Evolutionary conservation across 768 basidiomycete species (phyloP), one percentile per base, ranked within the genome.

Genomic region (Gelatoporia subvermispora): DNA sequence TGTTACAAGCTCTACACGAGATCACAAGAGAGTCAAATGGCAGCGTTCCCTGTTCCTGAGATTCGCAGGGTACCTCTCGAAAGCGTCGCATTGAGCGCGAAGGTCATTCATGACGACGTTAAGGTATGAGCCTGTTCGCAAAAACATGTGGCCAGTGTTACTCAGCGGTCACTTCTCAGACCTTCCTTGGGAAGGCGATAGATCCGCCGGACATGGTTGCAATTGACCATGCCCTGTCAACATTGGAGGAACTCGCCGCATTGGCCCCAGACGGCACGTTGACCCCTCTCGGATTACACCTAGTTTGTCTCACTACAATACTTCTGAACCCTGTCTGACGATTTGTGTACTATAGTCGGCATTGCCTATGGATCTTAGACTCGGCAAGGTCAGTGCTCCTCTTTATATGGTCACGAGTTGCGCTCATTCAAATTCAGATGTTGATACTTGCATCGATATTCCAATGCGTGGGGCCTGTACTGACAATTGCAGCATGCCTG

Each of bases 1-100:
- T 96, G 93, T 66, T 96, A 86, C 69, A 96, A 93, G 67, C 70
- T 96, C 3, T 96, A 87, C 63, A 92, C 89, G 0, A 74, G 78
- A 42, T 77, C 74, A 59, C 83, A 84, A 51, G 87, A 89, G 65
- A 68, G 72, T 36, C 75, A 73, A 36, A 82, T 93, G 85, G 70
- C 67, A 1, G 65, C 73, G 8, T 93, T 86, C 64, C 83, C 93
- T 5, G 70, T 84, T 0, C 94, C 94, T 0, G 94, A 97, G 66
- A 95, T 97, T 41, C 72, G 88, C 34, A 77, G 93, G 16, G 86
- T 89, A 4, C 90, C 93, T 2, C 67, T 97, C 22, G 93, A 96
- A 62, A 84, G 77, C 25, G 74, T 95, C 31, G 83, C 83, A 4
- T 68, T 97, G 47, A 79, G 85, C 3, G 85, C 93, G 31, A 97